phyloP scores from a whole-genome alignment of 768 basidiomycete genomes.

The Tulasnella sp. region DNA sequence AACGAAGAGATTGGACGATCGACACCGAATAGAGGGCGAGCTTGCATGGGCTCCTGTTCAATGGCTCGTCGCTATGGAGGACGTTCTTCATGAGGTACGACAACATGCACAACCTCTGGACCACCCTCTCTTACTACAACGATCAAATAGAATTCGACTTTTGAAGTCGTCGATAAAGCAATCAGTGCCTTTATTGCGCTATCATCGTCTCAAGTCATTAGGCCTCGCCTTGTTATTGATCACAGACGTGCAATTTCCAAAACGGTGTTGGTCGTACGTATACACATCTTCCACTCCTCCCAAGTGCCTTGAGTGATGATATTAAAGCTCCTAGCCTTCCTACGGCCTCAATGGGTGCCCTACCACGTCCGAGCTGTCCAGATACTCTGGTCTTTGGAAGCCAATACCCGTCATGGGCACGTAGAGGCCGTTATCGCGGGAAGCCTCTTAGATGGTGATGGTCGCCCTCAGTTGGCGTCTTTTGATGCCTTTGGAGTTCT shows the following conservation, averaged over 20 bases:
- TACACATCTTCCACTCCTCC: neutral
- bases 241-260: constrained; percentile 58
- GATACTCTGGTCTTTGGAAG: constrained; percentile 80
- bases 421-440: constrained; percentile 81
- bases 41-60: constrained; percentile 60
- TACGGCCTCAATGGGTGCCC: constrained; percentile 63
- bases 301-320: constrained; percentile 19
- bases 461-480: constrained; percentile 54
- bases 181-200: constrained; percentile 61
- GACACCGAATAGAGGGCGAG: neutral
- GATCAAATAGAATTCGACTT: constrained; percentile 58
- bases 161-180: constrained; percentile 67
- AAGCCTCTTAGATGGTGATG: constrained; percentile 62
- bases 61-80: constrained; percentile 66
- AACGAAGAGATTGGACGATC: neutral
- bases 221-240: constrained; percentile 60
- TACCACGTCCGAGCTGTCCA: constrained; percentile 84
- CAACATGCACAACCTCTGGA: neutral
- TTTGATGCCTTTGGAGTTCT: constrained; percentile 91
- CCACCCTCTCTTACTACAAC: neutral
- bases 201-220: constrained; percentile 54
- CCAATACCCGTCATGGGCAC: constrained; percentile 56
- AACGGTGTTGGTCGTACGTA: constrained; percentile 58
- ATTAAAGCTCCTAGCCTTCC: constrained; percentile 39
- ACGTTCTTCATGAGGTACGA: constrained; percentile 58